These are phyloP conservation scores for Argentina anserina DNA, from an alignment of 306 rosid genomes.

Conservation along the genomic window DNA sequence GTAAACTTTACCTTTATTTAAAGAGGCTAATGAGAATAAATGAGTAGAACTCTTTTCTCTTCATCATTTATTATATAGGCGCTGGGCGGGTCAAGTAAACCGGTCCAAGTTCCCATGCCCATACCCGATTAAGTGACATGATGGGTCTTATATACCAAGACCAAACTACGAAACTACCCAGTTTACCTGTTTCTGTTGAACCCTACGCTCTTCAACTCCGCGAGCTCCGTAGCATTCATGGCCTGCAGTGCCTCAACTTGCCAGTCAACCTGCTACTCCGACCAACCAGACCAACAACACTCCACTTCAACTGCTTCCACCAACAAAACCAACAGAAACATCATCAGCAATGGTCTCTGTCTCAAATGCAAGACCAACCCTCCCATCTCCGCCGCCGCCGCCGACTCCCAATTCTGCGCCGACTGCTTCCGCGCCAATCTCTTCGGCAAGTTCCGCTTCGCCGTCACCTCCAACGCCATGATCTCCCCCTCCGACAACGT, in stretches of 20 bases:
- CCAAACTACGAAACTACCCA: too few relatives aligned
- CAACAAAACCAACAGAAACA: neutral
- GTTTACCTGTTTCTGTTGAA: too few relatives aligned
- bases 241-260: constrained; percentile 73
- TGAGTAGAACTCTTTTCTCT: too few relatives aligned
- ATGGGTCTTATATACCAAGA: too few relatives aligned
- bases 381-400: constrained; percentile 56
- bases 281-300: constrained; percentile 32
- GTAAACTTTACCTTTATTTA: too few relatives aligned
- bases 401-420: constrained; percentile 61
- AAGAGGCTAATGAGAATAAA: too few relatives aligned
- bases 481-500: constrained; percentile 76
- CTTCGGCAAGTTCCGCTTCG: constrained; percentile 75
- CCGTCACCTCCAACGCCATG: constrained; percentile 83
- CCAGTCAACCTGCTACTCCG: constrained; percentile 67
- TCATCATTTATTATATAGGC: too few relatives aligned
- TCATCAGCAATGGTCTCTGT: constrained; percentile 35
- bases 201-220: too few relatives aligned
- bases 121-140: too few relatives aligned
- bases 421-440: constrained; percentile 75
- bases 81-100: too few relatives aligned
- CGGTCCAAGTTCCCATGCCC: too few relatives aligned
- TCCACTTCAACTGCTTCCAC: constrained; percentile 19
- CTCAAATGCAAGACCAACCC: constrained; percentile 67
- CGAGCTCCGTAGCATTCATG: constrained; percentile 32